phyloP scores from a whole-genome alignment of 1,284 basidiomycete genomes.

The Trametes sp. region DNA sequence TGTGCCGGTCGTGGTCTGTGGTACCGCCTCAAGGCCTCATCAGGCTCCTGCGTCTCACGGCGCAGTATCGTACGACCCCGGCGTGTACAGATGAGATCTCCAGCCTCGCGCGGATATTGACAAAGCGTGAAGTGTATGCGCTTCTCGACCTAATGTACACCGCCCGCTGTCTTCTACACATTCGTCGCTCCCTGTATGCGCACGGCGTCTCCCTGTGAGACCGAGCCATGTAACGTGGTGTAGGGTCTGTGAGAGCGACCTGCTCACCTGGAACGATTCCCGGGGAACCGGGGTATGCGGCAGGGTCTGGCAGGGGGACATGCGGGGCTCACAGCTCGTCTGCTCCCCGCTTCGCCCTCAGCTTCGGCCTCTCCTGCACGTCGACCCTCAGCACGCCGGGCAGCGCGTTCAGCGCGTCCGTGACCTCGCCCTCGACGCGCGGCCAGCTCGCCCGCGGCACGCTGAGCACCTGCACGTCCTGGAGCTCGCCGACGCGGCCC shows the following conservation, averaged over 20 bases:
- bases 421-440: conserved; percentile 31
- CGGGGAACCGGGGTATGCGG: background rate
- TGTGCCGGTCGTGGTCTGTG: too few relatives aligned
- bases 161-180: background rate
- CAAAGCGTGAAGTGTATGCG: background rate
- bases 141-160: background rate
- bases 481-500: conserved; percentile 39
- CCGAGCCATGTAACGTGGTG: background rate
- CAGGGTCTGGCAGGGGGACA: background rate
- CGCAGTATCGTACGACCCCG: background rate
- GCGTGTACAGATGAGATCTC: background rate
- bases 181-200: background rate
- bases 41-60: too few relatives aligned
- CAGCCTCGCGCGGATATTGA: background rate
- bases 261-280: background rate
- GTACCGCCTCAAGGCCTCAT: background rate
- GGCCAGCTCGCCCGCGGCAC: conserved; percentile 38
- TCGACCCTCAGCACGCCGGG: conserved; percentile 40
- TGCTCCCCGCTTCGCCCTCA: conserved; percentile 35
- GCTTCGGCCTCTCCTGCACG: conserved; percentile 36
- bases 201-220: background rate
- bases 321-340: conserved; percentile 28
- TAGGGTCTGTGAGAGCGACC: background rate
- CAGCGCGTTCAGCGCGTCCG: conserved; percentile 32
- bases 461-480: conserved; percentile 42